A percentile compares a stretch with the other conserved stretches of the same genome.
These are phyloP conservation scores for Scorias spongiosa DNA, from an alignment of 2,329 filamentous ascomycete genomes.

Conservation along the genomic window DNA sequence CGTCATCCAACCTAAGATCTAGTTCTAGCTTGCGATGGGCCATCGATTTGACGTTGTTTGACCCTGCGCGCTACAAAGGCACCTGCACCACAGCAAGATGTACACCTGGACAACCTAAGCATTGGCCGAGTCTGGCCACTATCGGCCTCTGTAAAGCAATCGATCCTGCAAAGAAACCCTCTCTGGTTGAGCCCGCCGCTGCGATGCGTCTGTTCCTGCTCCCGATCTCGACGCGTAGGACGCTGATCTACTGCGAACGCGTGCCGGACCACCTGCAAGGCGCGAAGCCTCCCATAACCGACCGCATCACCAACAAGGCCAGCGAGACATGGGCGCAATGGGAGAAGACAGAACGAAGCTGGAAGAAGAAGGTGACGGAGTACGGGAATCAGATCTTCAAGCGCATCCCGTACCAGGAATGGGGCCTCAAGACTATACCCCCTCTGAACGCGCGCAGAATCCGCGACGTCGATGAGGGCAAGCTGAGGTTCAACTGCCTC, in stretches of 20 bases:
- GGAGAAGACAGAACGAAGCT: constrained; percentile 57
- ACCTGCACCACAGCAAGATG: too few relatives aligned
- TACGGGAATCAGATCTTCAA: constrained; percentile 79
- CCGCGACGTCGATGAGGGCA: constrained; percentile 46
- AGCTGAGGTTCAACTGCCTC: constrained; percentile 37
- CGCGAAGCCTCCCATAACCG: constrained; percentile 43
- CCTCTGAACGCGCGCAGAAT: constrained; percentile 55
- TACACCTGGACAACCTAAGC: too few relatives aligned
- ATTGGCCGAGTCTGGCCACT: too few relatives aligned
- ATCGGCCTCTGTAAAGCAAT: too few relatives aligned
- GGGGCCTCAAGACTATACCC: constrained; percentile 90
- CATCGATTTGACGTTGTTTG: too few relatives aligned
- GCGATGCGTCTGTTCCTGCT: constrained; percentile 85
- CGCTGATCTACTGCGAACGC: constrained; percentile 82
- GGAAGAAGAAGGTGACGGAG: constrained; percentile 74
- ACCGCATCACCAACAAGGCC: constrained; percentile 56
- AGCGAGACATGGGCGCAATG: constrained; percentile 68
- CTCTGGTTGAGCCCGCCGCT: too few relatives aligned
- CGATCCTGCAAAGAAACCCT: too few relatives aligned
- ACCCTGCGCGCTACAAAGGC: too few relatives aligned
- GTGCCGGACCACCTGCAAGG: constrained; percentile 26
- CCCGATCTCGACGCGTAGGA: constrained; percentile 79
- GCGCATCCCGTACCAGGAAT: constrained; percentile 90
- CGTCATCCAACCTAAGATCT: too few relatives aligned
- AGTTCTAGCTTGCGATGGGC: too few relatives aligned